Evolutionary conservation across 2,329 filamentous ascomycete genomes (phyloP).

Genomic region (Grosmannia serpens): DNA sequence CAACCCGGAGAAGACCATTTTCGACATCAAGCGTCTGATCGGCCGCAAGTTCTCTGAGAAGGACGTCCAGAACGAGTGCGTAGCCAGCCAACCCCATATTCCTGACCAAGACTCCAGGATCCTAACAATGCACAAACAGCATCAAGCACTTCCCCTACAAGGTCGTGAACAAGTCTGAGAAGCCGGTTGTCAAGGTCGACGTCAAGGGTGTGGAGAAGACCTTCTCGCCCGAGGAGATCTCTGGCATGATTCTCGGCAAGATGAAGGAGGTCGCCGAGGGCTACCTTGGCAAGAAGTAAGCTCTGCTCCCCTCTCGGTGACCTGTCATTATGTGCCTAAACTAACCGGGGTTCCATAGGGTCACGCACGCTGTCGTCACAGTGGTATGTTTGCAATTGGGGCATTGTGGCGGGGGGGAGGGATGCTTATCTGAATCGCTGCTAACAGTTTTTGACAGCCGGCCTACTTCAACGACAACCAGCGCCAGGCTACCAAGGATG

Average conservation of each 20-base stretch:
- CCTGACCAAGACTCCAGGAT: no score
- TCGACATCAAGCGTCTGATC: constrained; percentile 78
- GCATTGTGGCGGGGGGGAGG: background rate
- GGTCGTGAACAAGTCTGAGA: constrained; percentile 78
- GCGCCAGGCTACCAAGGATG: constrained; percentile 93
- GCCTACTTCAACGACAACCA: constrained; percentile 99
- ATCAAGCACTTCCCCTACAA: constrained; percentile 99
- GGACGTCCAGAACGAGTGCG: constrained; percentile 69
- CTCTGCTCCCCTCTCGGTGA: constrained; percentile 37
- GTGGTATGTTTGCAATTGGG: constrained; percentile 30
- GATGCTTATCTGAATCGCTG: background rate
- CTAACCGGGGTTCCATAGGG: constrained; percentile 20
- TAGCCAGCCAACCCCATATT: background rate
- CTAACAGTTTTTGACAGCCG: constrained; percentile 29
- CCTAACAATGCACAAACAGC: constrained; percentile 9
- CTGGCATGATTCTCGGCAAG: constrained; percentile 49
- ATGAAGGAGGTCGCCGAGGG: constrained; percentile 58
- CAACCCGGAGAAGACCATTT: constrained; percentile 68
- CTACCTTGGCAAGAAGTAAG: constrained; percentile 72
- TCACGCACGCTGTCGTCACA: constrained; percentile 81
- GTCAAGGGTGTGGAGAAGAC: constrained; percentile 41
- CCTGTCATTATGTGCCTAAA: background rate
- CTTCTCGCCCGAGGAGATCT: constrained; percentile 52
- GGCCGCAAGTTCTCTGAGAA: constrained; percentile 74
- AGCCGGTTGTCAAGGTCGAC: constrained; percentile 72